Percentiles rank a stretch among this genome's conserved stretches.
These are phyloP conservation scores for Thraustochytrium striatum DNA, from an alignment of 352 stramenopile species.

Conservation along the genomic window DNA sequence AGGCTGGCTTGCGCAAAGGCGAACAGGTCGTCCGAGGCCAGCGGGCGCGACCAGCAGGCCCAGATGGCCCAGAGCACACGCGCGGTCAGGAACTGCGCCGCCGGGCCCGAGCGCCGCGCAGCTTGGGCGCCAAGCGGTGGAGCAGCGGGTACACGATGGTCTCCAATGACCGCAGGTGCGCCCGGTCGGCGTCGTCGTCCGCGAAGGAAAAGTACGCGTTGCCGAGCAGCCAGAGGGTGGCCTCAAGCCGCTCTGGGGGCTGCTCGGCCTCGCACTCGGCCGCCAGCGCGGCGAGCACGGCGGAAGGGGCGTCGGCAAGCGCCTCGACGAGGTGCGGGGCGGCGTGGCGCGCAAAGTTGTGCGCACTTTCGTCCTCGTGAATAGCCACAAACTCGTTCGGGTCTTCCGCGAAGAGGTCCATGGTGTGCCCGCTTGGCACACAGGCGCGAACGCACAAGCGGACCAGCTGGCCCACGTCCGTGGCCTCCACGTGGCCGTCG, in stretches of 20 bases:
- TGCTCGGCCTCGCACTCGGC: constrained; percentile 16
- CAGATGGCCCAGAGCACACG: constrained; percentile 29
- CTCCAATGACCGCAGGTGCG: not conserved
- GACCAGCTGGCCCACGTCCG: not conserved
- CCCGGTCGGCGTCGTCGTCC: not conserved
- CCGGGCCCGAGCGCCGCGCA: not conserved
- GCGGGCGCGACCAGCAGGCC: not conserved
- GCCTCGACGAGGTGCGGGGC: not conserved
- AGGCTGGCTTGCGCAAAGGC: not conserved
- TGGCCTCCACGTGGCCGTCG: not conserved
- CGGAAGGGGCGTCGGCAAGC: not conserved
- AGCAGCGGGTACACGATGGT: not conserved
- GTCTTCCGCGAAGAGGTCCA: constrained; percentile 27
- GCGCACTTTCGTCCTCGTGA: constrained; percentile 28
- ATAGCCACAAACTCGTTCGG: constrained; percentile 41
- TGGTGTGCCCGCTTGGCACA: not conserved
- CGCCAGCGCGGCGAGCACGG: not conserved
- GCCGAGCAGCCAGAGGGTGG: constrained; percentile 1
- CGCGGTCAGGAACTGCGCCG: not conserved
- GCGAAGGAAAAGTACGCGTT: not conserved
- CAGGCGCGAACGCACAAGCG: not conserved
- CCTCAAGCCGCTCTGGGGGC: not conserved
- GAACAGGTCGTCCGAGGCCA: not conserved
- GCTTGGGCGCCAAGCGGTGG: not conserved
- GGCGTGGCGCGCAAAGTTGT: constrained; percentile 10